Evolutionary conservation across 1,139 yeast species (phyloP), one percentile per base, ranked within the genome.

Genomic region (Yamadazyma buinensis): DNA sequence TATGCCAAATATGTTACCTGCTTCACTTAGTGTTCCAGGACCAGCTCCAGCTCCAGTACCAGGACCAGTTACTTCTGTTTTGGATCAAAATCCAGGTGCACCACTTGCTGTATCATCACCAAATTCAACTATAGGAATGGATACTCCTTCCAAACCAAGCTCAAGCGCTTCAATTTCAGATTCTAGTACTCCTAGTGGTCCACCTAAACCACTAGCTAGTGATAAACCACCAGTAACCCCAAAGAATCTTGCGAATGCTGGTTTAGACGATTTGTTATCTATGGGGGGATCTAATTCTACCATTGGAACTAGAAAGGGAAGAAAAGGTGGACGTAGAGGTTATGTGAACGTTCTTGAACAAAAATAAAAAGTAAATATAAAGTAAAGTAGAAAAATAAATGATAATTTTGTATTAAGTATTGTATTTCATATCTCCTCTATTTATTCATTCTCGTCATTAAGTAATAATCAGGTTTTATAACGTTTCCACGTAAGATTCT

Each of bases 261-360:
- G 81, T 2, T 61, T 86, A 37, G 95, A 86, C 53, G 92, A 84
- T 44, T 61, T 86, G 38, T 61, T 86, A 36, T 57, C 80, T 54
- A 32, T 69, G 66, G 53, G 76, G 6, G 59, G 61, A 0, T 40
- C 71, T 9, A 54, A 70, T 2, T 48, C 71, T 1, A 46, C 66
- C 5, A 49, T 65, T 1, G 67, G 71, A 28, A 59, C 72, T 34
- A 72, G 81, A 46, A 74, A 70, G 47, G 61, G 69, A 11, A 80
- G 78, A 44, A 72, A 88, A 48, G 84, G 83, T n/a, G 78, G 79
- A 4, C 73, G 84, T 37, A 72, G 80, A 55, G 77, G 84, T 4
- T 86, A 86, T 55, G 90, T 85, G 28, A 88, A 84, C 53, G 87
- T 86, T 7, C 73, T 85, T 79, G 78, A 71, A 23, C 37, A 43